phyloP scores from a whole-genome alignment of 768 basidiomycete species.

The Calocybe cyanea region DNA sequence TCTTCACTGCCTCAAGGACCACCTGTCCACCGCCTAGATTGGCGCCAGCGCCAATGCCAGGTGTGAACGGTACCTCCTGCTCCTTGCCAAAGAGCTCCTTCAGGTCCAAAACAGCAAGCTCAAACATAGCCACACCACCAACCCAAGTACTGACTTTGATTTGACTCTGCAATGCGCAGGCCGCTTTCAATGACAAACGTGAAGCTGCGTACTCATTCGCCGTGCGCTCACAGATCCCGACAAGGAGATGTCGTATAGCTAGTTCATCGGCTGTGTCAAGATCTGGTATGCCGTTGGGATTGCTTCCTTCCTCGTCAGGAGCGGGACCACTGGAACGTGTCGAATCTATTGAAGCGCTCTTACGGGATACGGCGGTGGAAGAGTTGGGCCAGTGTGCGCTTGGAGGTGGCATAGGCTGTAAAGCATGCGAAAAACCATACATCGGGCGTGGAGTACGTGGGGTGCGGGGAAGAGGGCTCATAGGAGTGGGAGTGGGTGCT shows the following conservation, averaged over 20 bases:
- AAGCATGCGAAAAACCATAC: conserved; percentile 14
- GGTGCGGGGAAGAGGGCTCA: not conserved
- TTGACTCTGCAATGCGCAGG: conserved; percentile 34
- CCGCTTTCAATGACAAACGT: conserved; percentile 50
- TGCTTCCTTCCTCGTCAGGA: conserved; percentile 1
- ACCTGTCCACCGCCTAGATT: conserved; percentile 7
- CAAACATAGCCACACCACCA: conserved; percentile 61
- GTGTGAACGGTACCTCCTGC: conserved; percentile 27
- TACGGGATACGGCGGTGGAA: not conserved
- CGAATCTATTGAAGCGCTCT: conserved; percentile 2
- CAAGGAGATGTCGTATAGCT: conserved; percentile 62
- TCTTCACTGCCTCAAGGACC: conserved; percentile 14
- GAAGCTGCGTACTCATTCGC: conserved; percentile 40
- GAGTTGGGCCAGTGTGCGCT: not conserved
- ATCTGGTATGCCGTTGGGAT: conserved; percentile 23
- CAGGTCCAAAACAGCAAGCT: conserved; percentile 67
- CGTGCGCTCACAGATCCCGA: conserved; percentile 65
- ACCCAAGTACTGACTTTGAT: conserved; percentile 65
- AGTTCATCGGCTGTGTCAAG: conserved; percentile 71
- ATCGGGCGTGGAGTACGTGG: conserved; percentile 4
- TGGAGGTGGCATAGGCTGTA: conserved; percentile 11
- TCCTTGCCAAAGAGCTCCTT: conserved; percentile 45
- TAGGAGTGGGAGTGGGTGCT: conserved; percentile 1
- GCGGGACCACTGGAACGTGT: not conserved
- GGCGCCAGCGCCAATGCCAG: conserved; percentile 17